These are phyloP conservation scores for Colletotrichum cuscutae DNA, from an alignment of 2,329 filamentous ascomycete species.

Conservation along the genomic window DNA sequence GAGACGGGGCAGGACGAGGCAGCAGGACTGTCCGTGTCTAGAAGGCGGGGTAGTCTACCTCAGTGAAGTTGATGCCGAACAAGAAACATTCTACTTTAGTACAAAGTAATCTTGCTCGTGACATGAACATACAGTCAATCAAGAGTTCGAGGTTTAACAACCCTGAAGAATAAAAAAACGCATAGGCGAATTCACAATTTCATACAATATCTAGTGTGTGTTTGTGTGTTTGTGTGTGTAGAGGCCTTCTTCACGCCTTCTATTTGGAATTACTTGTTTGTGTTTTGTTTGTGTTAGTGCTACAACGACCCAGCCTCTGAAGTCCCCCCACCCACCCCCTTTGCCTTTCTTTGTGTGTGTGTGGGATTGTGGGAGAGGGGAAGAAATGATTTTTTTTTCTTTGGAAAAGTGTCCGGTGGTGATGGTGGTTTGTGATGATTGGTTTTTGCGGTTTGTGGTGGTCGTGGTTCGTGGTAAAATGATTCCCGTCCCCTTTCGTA, in stretches of 20 bases:
- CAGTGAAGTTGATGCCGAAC: no score
- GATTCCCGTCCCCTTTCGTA: slow-evolving; percentile 28
- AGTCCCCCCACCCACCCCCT: not conserved
- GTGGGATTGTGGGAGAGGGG: not conserved
- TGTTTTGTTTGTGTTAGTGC: slow-evolving; percentile 22
- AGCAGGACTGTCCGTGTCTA: not conserved
- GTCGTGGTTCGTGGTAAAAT: slow-evolving; percentile 10
- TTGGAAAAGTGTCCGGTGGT: not conserved
- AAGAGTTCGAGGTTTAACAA: not conserved
- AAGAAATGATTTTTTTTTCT: slow-evolving; percentile 7
- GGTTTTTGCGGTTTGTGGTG: slow-evolving; percentile 11
- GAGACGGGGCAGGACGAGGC: not conserved
- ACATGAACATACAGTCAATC: no score
- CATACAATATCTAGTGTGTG: not conserved
- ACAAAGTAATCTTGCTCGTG: no score
- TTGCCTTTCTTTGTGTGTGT: not conserved
- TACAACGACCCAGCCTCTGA: slow-evolving; percentile 26
- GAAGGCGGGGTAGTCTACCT: not conserved
- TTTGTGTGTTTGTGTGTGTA: not conserved
- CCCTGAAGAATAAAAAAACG: not conserved
- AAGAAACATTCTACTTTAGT: no score
- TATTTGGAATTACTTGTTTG: slow-evolving; percentile 29
- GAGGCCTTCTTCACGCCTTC: slow-evolving; percentile 25
- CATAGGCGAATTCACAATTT: not conserved
- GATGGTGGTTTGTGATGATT: slow-evolving; percentile 11